Evolutionary conservation across 2,329 filamentous ascomycete species (phyloP).

Genomic region (Exophiala phaeomuriformis): DNA sequence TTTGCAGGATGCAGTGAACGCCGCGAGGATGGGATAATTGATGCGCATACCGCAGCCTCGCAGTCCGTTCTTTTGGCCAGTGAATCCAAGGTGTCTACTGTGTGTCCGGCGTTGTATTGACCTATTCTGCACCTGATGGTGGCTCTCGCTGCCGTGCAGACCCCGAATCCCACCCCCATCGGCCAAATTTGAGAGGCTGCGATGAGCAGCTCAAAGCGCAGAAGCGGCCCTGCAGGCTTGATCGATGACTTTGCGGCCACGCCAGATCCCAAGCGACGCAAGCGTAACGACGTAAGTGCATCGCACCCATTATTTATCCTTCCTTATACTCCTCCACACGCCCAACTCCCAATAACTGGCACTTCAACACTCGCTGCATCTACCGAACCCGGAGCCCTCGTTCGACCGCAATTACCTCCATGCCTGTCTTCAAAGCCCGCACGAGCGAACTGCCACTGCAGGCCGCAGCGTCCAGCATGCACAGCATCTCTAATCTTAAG

Average conservation of each 20-base stretch:
- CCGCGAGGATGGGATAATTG: background rate
- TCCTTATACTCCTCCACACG: conserved; percentile 8
- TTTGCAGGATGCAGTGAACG: background rate
- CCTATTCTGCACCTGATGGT: conserved; percentile 9
- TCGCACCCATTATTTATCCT: conserved; percentile 5
- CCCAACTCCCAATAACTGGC: conserved; percentile 5
- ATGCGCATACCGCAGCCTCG: conserved; percentile 5
- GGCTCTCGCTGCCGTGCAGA: conserved; percentile 4
- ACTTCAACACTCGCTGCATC: conserved; percentile 2
- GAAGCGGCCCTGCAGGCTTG: conserved; percentile 43
- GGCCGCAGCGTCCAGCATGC: background rate
- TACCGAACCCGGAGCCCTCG: conserved; percentile 2
- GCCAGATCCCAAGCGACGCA: conserved; percentile 47
- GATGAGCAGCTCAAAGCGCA: conserved; percentile 47
- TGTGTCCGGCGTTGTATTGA: background rate
- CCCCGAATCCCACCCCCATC: conserved; percentile 14
- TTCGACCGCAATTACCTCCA: conserved; percentile 1
- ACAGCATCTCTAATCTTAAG: background rate
- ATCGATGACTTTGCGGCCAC: conserved; percentile 42
- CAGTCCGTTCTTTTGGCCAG: conserved; percentile 4
- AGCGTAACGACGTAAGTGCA: conserved; percentile 27
- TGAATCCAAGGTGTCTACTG: background rate
- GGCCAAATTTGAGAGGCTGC: conserved; percentile 18
- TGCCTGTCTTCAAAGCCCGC: conserved; percentile 6
- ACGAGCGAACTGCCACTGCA: background rate